These are phyloP conservation scores for Epichloe amarillans DNA, from an alignment of 2,329 filamentous ascomycete species.

Conservation along the genomic window DNA sequence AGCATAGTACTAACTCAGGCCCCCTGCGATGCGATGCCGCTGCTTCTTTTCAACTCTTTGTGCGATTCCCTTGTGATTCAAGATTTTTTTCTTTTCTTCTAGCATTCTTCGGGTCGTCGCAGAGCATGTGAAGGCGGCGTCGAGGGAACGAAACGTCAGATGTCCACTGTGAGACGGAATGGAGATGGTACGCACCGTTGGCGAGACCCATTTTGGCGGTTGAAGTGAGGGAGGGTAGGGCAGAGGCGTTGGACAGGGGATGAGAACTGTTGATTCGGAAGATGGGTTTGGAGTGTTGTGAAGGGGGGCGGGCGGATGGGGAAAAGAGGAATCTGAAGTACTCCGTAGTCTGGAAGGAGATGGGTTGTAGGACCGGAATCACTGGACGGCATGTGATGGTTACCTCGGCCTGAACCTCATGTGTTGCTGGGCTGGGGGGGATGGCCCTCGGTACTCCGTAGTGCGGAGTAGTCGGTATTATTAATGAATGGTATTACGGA, in stretches of 20 bases:
- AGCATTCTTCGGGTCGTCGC: background rate
- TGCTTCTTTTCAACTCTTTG: background rate
- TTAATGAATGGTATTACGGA: no score
- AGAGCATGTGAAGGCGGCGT: background rate
- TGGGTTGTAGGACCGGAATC: background rate
- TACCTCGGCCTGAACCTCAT: constrained; percentile 4
- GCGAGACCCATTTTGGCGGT: constrained; percentile 52
- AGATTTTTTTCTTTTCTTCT: background rate
- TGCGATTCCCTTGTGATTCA: background rate
- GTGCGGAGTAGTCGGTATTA: no score
- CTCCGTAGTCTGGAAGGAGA: no score
- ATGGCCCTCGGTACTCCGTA: no score
- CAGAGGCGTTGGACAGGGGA: background rate
- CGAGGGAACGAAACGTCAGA: background rate
- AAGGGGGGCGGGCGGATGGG: no score
- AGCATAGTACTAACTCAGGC: background rate
- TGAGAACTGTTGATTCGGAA: background rate
- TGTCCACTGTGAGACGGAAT: background rate
- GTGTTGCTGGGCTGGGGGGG: background rate
- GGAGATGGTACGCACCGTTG: constrained; percentile 38
- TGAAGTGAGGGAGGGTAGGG: background rate
- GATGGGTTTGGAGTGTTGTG: background rate
- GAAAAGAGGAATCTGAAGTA: no score
- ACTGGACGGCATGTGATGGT: constrained; percentile 1
- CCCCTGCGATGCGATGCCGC: background rate